phyloP scores from a whole-genome alignment of 148 eudicot genomes.

The Heliamphora exappendiculata region DNA sequence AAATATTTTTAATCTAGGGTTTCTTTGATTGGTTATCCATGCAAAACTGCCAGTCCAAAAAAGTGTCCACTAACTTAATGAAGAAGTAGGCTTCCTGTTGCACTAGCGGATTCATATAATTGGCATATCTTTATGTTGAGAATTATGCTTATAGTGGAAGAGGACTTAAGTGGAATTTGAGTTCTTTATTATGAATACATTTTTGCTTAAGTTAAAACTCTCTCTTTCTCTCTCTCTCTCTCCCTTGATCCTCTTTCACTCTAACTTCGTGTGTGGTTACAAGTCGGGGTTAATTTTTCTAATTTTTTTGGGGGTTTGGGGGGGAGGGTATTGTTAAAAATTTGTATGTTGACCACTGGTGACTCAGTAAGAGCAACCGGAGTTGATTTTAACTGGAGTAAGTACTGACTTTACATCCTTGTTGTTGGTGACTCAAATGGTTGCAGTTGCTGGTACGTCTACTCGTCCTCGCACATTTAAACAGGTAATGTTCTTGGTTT shows the following conservation, averaged over 20 bases:
- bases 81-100: neutral
- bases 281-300: neutral
- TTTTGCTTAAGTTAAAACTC: neutral
- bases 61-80: neutral
- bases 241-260: too few species aligned
- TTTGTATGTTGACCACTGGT: neutral
- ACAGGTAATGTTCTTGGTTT: conserved; percentile 30
- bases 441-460: conserved; percentile 64
- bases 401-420: neutral
- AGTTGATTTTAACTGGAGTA: too few species aligned
- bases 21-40: neutral
- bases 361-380: neutral
- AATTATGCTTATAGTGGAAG: neutral
- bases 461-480: conserved; percentile 81
- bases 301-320: neutral
- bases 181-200: neutral
- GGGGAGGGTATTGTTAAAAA: neutral
- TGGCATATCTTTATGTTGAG: too few species aligned
- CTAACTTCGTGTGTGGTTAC: neutral
- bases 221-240: neutral
- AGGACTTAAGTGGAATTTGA: neutral
- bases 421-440: conserved; percentile 8
- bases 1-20: neutral
- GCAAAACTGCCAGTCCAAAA: neutral
- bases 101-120: neutral